phyloP scores from a whole-genome alignment of 1,284 basidiomycete species.

The Sphagnurus paluster region DNA sequence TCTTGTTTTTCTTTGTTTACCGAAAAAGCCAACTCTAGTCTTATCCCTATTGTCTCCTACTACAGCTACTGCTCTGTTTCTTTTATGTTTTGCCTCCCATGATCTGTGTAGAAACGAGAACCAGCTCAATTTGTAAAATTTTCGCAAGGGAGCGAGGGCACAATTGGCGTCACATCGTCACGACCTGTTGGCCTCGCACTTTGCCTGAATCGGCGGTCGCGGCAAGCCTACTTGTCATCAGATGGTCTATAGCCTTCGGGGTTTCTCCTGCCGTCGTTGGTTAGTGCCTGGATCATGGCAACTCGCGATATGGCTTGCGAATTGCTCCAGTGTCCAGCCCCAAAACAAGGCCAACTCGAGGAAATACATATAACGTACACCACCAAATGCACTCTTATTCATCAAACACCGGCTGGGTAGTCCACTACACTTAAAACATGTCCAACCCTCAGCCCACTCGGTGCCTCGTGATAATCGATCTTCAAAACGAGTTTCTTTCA shows the following conservation, averaged over 20 bases:
- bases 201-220: slow-evolving; percentile 7
- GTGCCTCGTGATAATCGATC: slow-evolving; percentile 23
- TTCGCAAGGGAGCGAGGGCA: slow-evolving; percentile 9
- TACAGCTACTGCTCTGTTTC: neutral
- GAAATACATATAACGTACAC: neutral
- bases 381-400: neutral
- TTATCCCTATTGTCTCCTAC: neutral
- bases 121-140: neutral
- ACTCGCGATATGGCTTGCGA: slow-evolving; percentile 1
- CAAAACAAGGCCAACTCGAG: neutral
- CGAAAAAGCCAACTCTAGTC: slow-evolving; percentile 21
- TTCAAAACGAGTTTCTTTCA: slow-evolving; percentile 27
- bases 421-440: slow-evolving; percentile 4
- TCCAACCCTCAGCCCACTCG: slow-evolving; percentile 2
- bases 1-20: slow-evolving; percentile 41
- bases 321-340: neutral
- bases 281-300: slow-evolving; percentile 13
- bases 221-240: slow-evolving; percentile 9
- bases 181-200: too few relatives aligned
- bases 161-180: too few relatives aligned
- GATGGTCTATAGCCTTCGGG: slow-evolving; percentile 12
- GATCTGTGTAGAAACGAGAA: too few relatives aligned
- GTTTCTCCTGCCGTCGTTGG: slow-evolving; percentile 11
- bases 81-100: slow-evolving; percentile 1
- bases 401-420: too few relatives aligned